Percentiles rank a stretch among this genome's conserved stretches.
Evolutionary conservation across 345 rosid species (phyloP).

Genomic region (Anastatica hierochuntica): DNA sequence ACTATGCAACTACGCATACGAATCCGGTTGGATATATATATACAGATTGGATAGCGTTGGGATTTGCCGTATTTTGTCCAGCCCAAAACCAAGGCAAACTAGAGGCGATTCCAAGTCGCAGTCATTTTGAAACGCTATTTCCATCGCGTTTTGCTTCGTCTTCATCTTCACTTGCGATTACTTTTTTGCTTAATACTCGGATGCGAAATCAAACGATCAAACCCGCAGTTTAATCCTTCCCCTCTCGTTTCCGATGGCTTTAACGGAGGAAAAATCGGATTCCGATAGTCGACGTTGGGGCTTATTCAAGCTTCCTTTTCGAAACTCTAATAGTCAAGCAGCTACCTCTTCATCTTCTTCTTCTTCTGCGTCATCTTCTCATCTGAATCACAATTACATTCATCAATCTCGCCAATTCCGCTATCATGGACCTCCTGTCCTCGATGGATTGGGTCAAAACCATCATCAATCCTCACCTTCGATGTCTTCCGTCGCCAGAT

Average conservation of each 20-base stretch:
- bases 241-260: constrained; percentile 51
- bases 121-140: no score
- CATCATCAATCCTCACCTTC: constrained; percentile 44
- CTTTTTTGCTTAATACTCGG: no score
- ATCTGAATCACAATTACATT: constrained; percentile 21
- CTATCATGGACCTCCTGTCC: constrained; percentile 19
- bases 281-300: constrained; percentile 63
- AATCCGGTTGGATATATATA: no score
- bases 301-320: constrained; percentile 61
- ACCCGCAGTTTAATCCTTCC: no score
- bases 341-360: not conserved
- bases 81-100: no score
- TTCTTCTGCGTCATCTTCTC: constrained; percentile 11
- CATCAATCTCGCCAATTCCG: constrained; percentile 26
- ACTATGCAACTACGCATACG: no score
- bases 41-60: no score
- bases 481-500: constrained; percentile 72
- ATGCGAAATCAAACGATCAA: no score
- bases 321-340: constrained; percentile 28
- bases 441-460: constrained; percentile 45
- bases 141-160: no score
- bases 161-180: no score
- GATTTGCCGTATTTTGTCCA: no score
- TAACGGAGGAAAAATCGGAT: constrained; percentile 43
- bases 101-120: no score